Conservation (phyloP, 352 stramenopile genomes). For the Phytophthora boehmeriae region DNA sequence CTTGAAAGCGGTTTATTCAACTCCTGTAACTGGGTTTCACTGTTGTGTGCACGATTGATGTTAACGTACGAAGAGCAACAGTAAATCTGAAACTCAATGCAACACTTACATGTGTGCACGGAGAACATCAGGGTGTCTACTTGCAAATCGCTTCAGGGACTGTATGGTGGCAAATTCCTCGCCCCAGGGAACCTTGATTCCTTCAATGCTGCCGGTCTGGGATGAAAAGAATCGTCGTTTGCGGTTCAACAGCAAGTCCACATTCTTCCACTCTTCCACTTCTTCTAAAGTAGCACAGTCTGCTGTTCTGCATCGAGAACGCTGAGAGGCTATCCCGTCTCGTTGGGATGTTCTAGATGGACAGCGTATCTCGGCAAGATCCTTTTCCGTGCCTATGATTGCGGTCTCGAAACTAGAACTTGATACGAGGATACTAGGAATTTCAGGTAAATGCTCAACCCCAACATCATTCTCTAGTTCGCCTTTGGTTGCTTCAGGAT, state of each 20-base stretch:
- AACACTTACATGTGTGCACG: conserved; percentile 58
- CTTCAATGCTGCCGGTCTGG: conserved; percentile 47
- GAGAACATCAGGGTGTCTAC: conserved; percentile 56
- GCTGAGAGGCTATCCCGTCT: conserved; percentile 6
- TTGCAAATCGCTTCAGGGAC: conserved; percentile 64
- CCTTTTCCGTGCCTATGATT: background rate
- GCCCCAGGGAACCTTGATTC: conserved; percentile 54
- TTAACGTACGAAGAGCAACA: too few species aligned
- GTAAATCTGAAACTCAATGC: background rate
- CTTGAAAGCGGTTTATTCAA: conserved; percentile 30
- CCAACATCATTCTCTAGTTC: background rate
- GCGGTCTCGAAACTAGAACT: background rate
- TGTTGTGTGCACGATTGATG: conserved; percentile 5
- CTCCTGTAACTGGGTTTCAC: conserved; percentile 31
- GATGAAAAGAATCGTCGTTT: conserved; percentile 50
- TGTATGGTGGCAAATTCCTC: conserved; percentile 69
- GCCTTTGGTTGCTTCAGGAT: background rate
- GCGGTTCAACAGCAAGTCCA: conserved; percentile 58
- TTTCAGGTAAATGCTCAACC: conserved; percentile 22
- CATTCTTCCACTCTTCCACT: conserved; percentile 63
- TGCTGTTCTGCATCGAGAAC: conserved; percentile 12
- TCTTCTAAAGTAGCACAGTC: conserved; percentile 41
- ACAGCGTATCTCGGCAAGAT: background rate
- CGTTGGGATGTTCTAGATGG: conserved; percentile 4
- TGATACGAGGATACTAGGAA: conserved; percentile 17